Percentiles rank a stretch among this genome's conserved stretches.
Evolutionary conservation across 2,329 filamentous ascomycete genomes (phyloP).

Genomic region (Colletotrichum chrysophilum): DNA sequence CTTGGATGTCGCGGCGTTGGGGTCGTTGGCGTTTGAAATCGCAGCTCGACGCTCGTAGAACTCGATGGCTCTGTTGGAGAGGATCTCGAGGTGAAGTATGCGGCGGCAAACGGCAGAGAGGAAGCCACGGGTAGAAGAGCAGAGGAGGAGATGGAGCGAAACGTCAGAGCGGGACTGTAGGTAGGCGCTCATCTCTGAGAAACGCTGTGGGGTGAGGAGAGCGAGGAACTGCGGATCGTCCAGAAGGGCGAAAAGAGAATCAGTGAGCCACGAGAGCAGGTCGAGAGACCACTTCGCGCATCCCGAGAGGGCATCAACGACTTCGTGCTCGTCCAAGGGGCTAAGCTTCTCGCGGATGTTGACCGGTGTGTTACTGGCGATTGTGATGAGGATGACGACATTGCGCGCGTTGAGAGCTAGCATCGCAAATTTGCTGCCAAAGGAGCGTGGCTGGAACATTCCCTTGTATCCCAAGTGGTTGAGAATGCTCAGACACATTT

Average conservation of each 20-base stretch:
- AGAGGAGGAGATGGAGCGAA: constrained; percentile 69
- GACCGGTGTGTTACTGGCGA: constrained; percentile 63
- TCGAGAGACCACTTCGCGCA: constrained; percentile 82
- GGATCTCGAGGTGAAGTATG: constrained; percentile 59
- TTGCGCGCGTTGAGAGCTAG: constrained; percentile 77
- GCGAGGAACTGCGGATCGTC: constrained; percentile 56
- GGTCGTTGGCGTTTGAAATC: constrained; percentile 41
- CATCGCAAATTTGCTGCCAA: constrained; percentile 78
- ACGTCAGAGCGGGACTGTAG: constrained; percentile 61
- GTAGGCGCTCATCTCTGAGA: constrained; percentile 54
- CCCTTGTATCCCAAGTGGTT: constrained; percentile 78
- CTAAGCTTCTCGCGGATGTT: constrained; percentile 60
- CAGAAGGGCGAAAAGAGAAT: constrained; percentile 61
- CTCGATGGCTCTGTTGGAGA: constrained; percentile 53
- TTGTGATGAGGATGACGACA: constrained; percentile 67
- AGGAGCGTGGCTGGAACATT: constrained; percentile 63
- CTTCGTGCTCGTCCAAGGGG: constrained; percentile 72
- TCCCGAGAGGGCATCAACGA: constrained; percentile 74
- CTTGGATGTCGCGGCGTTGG: constrained; percentile 32
- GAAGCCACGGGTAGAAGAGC: constrained; percentile 76
- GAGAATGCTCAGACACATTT: constrained; percentile 79
- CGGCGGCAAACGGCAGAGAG: constrained; percentile 72
- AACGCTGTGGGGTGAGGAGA: constrained; percentile 52
- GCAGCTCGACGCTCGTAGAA: constrained; percentile 50
- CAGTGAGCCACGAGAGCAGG: constrained; percentile 67